Percentiles rank a stretch among this genome's conserved stretches.
Evolutionary conservation across 768 basidiomycete genomes (phyloP).

Genomic region (Dacryopinax primogenitus): DNA sequence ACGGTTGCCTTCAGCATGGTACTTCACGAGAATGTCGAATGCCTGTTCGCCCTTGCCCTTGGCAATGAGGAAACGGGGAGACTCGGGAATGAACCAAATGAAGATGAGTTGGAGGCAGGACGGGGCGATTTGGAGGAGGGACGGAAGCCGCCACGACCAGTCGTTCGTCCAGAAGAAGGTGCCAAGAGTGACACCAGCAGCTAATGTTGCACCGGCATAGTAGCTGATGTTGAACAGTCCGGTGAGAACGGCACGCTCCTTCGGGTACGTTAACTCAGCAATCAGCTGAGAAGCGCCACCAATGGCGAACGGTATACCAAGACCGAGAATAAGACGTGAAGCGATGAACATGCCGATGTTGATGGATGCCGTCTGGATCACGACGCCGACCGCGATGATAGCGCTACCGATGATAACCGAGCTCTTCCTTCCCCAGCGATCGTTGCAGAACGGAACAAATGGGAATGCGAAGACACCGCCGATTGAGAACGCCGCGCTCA

Average conservation of each 20-base stretch:
- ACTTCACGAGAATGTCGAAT: slow-evolving; percentile 37
- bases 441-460: slow-evolving; percentile 39
- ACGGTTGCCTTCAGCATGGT: slow-evolving; percentile 42
- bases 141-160: slow-evolving; percentile 62
- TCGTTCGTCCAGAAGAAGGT: slow-evolving; percentile 21
- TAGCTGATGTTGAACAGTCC: slow-evolving; percentile 15
- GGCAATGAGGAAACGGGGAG: slow-evolving; percentile 51
- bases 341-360: slow-evolving; percentile 22
- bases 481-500: slow-evolving; percentile 48
- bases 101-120: slow-evolving; percentile 42
- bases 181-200: slow-evolving; percentile 21
- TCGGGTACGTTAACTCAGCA: slow-evolving; percentile 14
- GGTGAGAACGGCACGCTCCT: slow-evolving; percentile 13
- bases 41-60: slow-evolving; percentile 43
- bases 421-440: slow-evolving; percentile 38
- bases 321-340: slow-evolving; percentile 12
- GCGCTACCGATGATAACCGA: slow-evolving; percentile 41
- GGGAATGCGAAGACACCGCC: slow-evolving; percentile 45
- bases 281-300: slow-evolving; percentile 13
- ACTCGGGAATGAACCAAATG: slow-evolving; percentile 49
- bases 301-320: slow-evolving; percentile 14
- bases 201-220: slow-evolving; percentile 12
- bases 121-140: slow-evolving; percentile 45
- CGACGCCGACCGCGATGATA: slow-evolving; percentile 11
- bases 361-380: slow-evolving; percentile 28